Evolutionary conservation across 169 alveolate species (phyloP).

Genomic region (Plasmodium gonderi): DNA sequence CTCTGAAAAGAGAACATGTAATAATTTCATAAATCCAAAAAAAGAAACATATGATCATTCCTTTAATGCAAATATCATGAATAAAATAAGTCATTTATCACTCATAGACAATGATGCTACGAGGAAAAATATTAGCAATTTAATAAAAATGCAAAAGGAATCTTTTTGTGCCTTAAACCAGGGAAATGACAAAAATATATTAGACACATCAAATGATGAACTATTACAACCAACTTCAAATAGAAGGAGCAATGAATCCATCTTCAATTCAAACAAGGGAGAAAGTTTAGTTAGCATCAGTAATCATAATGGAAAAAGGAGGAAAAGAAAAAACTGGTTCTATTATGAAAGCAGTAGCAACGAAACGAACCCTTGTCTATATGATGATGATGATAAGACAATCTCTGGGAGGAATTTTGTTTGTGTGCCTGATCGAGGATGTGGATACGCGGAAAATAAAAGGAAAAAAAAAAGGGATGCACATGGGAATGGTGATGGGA

Average conservation of each 20-base stretch:
- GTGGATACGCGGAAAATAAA: not conserved
- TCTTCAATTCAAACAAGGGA: not conserved
- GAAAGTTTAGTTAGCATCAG: not conserved
- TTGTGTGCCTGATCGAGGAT: not conserved
- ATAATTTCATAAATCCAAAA: not conserved
- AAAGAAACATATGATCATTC: not conserved
- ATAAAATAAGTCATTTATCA: not conserved
- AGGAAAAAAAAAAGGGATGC: not conserved
- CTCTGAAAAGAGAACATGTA: not conserved
- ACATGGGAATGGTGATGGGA: not conserved
- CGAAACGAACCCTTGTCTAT: not conserved
- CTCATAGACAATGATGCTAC: not conserved
- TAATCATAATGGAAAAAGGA: not conserved
- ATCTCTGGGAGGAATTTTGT: not conserved
- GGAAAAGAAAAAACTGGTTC: conserved; percentile 30
- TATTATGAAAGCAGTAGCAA: conserved; percentile 47
- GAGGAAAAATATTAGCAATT: not conserved
- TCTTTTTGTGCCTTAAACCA: not conserved
- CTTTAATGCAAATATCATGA: not conserved
- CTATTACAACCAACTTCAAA: not conserved
- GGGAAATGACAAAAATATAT: not conserved
- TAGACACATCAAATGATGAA: conserved; percentile 1
- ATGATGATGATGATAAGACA: conserved; percentile 1
- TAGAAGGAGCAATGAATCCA: not conserved
- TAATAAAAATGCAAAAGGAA: conserved; percentile 15